These are phyloP conservation scores for Blastocystis sp. DNA, from an alignment of 352 stramenopile species.

Conservation along the genomic window DNA sequence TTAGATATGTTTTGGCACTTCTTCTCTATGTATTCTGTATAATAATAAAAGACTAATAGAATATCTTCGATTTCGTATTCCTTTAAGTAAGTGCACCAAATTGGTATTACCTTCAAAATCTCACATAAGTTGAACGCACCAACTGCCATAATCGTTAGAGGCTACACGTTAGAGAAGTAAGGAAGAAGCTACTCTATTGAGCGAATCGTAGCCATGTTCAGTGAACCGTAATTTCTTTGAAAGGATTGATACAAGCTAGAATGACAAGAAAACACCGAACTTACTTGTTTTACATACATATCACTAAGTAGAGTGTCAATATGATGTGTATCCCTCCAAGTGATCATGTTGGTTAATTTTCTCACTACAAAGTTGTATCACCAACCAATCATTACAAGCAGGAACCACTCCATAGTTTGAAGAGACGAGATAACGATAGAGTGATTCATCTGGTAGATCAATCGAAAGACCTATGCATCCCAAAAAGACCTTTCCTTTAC, in stretches of 20 bases:
- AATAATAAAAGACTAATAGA: slow-evolving; percentile 9
- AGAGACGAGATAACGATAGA: slow-evolving; percentile 11
- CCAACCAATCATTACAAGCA: background rate
- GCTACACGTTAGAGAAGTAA: background rate
- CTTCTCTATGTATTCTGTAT: background rate
- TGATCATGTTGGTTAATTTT: background rate
- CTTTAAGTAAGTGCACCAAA: background rate
- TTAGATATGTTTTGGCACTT: background rate
- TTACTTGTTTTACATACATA: slow-evolving; percentile 4
- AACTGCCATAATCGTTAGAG: background rate
- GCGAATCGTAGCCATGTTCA: background rate
- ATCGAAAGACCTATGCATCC: background rate
- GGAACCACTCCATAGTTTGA: background rate
- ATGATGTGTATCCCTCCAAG: background rate
- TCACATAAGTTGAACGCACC: background rate
- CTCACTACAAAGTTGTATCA: background rate
- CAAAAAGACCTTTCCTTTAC: background rate
- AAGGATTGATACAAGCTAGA: background rate
- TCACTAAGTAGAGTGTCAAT: background rate
- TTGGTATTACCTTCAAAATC: background rate
- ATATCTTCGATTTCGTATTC: slow-evolving; percentile 19
- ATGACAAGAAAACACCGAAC: background rate
- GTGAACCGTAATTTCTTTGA: slow-evolving; percentile 21
- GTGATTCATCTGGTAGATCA: slow-evolving; percentile 5
- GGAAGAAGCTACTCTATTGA: background rate